Conservation (phyloP, 345 rosid species). For the Ceriops zippeliana region DNA sequence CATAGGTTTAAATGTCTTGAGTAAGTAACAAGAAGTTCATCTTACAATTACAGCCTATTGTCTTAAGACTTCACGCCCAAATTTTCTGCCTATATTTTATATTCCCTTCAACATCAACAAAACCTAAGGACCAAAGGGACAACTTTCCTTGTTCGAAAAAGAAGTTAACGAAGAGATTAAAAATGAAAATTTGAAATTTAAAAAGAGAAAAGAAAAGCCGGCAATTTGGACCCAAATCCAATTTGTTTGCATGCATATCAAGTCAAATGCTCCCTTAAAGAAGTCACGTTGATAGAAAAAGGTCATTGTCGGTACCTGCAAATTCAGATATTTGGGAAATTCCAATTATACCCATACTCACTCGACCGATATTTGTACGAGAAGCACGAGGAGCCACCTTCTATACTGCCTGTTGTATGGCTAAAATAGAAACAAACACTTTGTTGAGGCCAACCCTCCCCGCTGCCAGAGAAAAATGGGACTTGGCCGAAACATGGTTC, state of each 20-base stretch:
- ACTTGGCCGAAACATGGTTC: slow-evolving; percentile 28
- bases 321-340: not conserved
- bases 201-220: slow-evolving; percentile 8
- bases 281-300: slow-evolving; percentile 27
- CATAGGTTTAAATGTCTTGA: too few species aligned
- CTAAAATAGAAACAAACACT: slow-evolving; percentile 7
- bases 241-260: slow-evolving; percentile 20
- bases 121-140: too few species aligned
- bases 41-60: too few species aligned
- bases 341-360: slow-evolving; percentile 23
- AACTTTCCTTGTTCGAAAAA: too few species aligned
- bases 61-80: too few species aligned
- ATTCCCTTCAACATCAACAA: too few species aligned
- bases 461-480: not conserved
- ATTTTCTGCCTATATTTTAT: too few species aligned
- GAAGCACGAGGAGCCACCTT: not conserved
- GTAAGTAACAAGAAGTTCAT: too few species aligned
- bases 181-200: too few species aligned
- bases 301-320: slow-evolving; percentile 6
- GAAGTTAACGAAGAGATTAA: too few species aligned
- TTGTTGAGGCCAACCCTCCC: slow-evolving; percentile 24
- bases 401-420: slow-evolving; percentile 18
- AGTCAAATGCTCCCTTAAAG: slow-evolving; percentile 33
- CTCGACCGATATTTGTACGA: not conserved
- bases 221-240: slow-evolving; percentile 22